Evolutionary conservation across 495 filamentous ascomycete species (phyloP), one percentile per base, ranked within the genome.

Genomic region (Cercophora sp.): DNA sequence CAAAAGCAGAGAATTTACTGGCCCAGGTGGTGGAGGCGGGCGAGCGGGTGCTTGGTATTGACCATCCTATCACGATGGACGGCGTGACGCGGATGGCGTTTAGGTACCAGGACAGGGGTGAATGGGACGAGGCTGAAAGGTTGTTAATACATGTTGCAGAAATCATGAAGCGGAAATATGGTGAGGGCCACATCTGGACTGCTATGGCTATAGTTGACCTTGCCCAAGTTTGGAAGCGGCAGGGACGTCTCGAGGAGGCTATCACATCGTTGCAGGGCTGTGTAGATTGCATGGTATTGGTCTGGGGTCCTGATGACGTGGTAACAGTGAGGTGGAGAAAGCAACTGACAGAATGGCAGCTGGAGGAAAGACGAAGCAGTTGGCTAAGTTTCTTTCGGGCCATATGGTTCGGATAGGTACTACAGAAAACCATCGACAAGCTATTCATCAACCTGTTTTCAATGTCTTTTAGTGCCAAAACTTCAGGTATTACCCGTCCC

Each of bases 41-140:
- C 10, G 18, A 52, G 25, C 4, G 29, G 31, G n/a, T 25, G 20
- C 19, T 53, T n/a, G 40, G 34, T 5, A 26, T 15, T 54, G 37
- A 51, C 19, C 34, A 61, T 29, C 44, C 18, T 15, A n/a, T 45
- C 31, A 52, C 48, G 36, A 22, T 52, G n/a, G 22, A 3, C 1
- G 32, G 27, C 25, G 52, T 57, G 42, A 24, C 40, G 6, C 29
- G 40, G 8, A 29, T 57, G 19, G 39, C 32, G 3, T 2, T 4
- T n/a, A 19, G n/a, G 22, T 29, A 32, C 43, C 4, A 47, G 4
- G 9, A 15, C 10, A n/a, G 27, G 19, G 48, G 41, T 11, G 31
- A 37, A 20, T 52, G 24, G 18, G 39, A 52, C 10, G 40, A 57
- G 40, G 54, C 48, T n/a, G 44, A 53, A 27, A 19, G 31, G 29